Evolutionary conservation across 2,329 filamentous ascomycete species (phyloP), one percentile per base, ranked within the genome.

Genomic region (Apiospora hydei): DNA sequence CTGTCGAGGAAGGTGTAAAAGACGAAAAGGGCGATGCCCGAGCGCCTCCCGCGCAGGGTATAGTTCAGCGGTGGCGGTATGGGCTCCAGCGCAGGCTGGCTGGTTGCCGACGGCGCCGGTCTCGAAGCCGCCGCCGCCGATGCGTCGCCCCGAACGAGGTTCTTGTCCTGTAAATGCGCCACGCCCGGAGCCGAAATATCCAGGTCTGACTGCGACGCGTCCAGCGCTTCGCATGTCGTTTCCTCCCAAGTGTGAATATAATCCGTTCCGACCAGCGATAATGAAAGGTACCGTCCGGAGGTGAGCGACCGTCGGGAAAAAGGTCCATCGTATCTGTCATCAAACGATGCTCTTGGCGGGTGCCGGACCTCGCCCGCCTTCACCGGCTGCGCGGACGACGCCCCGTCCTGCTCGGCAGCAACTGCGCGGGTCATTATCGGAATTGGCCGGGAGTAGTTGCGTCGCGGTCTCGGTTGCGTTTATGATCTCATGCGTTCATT

Each of bases 21-120:
- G 89, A 89, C 91, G 81, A 91, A 91, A 72, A 88, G 81, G 57
- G 85, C 81, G 73, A 91, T 89, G 57, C 84, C 83, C 80, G 85
- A 86, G 76, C 88, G 88, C 41, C 30, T 21, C n/a, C 71, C 72
- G n/a, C 69, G 71, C n/a, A 73, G 69, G 2, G 73, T 72, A 71
- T 74, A 75, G 64, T 74, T 70, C 18, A 74, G 47, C 67, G 71
- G 47, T 41, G 74, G 74, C 11, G 74, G 74, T 16, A 69, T 51
- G 16, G 73, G 72, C 38, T 64, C 38, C 1, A 43, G 14, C 6
- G 51, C 51, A 16, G 51, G 4, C n/a, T 30, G 51, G 4, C 49
- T 26, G 13, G 4, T 24, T 26, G 16, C 11, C 49, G 24, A 14
- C n/a, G n/a, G 3, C 7, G 49, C 24, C 24, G 6, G 24, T 10